Base-by-base conservation (phyloP, 331 rosid genomes). In the Cydonia oblonga region DNA sequence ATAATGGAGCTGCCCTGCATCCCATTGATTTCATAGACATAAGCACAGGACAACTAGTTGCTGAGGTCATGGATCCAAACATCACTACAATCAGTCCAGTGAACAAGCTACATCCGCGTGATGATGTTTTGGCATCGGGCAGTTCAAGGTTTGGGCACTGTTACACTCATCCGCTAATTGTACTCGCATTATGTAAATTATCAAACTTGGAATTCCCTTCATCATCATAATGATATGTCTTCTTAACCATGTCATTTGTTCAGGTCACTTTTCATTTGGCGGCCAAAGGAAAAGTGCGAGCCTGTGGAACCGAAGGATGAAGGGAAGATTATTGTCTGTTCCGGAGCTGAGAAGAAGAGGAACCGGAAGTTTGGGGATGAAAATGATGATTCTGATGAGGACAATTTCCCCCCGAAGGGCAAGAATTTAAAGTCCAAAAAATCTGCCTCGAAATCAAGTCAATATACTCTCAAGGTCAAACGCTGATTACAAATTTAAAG, bases 21-120 rank as follows among this genome's bases (percentile, higher is more conserved):
- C 98, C 97, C 59, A 90, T 93, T 70, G 98, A 93, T 86, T 90
- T 93, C 80, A 90, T 93, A 56, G 98, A 93, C 75, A 77, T 72
- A 32, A 90, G 91, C 75, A 86, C 95, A 6, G 98, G 98, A 24
- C 95, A 89, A 76, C 75, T 93, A 84, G 81, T 93, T 54, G 96
- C 98, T 28, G 97, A 93, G 86, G 90, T 93, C 49, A 90, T 87
- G 91, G 98, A 93, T 79, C 95, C 96, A 15, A 89, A 93, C 83
- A 90, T 93, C 74, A 89, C 90, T 71, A 90, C 98, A 58, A 93
- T 90, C 78, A 87, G 83, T 82, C 91, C 98, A 1, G 98, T 90
- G 72, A 93, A 90, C 84, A 93, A 93, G 90, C 70, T 89, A 69
- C 98, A 93, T 86, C 98, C 96, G 16, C 86, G 81, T 0, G 92